Conservation (phyloP, 495 filamentous ascomycete genomes). For the Xylaria telfairii region DNA sequence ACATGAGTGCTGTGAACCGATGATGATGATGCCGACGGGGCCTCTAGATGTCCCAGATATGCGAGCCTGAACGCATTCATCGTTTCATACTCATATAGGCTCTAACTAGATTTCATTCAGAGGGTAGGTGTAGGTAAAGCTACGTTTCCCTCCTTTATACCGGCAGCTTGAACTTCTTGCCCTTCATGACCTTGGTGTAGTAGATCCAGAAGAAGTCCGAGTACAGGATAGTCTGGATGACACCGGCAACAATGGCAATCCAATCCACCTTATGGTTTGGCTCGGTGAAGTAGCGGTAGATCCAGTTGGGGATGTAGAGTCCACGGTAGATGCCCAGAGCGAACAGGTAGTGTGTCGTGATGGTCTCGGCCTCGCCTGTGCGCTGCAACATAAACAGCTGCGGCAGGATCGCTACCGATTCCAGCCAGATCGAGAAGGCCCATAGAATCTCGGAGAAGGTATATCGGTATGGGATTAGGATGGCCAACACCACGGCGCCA, state of each 20-base stretch:
- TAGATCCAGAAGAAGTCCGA: constrained; percentile 99
- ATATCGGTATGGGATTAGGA: constrained; percentile 86
- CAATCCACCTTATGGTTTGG: constrained; percentile 70
- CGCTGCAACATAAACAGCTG: constrained; percentile 98
- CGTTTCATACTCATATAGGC: neutral
- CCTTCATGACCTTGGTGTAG: constrained; percentile 91
- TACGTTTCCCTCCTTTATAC: constrained; percentile 56
- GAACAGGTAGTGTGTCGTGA: constrained; percentile 97
- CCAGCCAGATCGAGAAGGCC: constrained; percentile 98
- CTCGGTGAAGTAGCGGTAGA: constrained; percentile 84
- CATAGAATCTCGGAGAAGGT: constrained; percentile 79
- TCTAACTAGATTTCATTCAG: neutral
- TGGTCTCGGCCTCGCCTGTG: constrained; percentile 96
- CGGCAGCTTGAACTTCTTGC: constrained; percentile 86
- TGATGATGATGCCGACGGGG: neutral
- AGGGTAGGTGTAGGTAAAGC: neutral
- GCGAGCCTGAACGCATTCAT: neutral
- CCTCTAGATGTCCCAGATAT: neutral
- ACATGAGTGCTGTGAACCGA: neutral
- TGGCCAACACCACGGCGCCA: constrained; percentile 74
- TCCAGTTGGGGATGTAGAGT: constrained; percentile 98
- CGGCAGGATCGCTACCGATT: constrained; percentile 93
- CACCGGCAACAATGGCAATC: constrained; percentile 83
- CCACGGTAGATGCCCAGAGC: constrained; percentile 90
- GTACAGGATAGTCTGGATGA: constrained; percentile 93